Evolutionary conservation across 2,329 filamentous ascomycete species (phyloP), one percentile per base, ranked within the genome.

Genomic region (Neodidymelliopsis sp.): DNA sequence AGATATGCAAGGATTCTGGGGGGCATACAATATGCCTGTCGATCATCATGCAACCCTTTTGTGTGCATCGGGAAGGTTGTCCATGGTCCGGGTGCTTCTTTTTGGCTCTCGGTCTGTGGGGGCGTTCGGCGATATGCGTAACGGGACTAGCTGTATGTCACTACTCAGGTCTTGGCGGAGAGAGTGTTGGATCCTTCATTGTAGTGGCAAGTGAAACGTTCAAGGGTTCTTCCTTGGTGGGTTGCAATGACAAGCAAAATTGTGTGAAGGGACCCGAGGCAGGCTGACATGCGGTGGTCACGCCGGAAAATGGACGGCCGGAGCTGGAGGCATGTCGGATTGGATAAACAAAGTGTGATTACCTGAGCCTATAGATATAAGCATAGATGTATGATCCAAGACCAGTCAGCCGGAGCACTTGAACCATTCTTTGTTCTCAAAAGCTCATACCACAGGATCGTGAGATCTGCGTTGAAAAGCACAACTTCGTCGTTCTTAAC

Each of bases 1-100:
- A 30, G 8, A 29, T 6, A n/a, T 23, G n/a, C 30, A 41, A 29
- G 23, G 29, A 18, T 28, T 24, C 23, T 20, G 13, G 23, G 18
- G 19, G 9, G 34, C 24, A 31, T 31, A 23, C 30, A 4, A 30
- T 25, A 37, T 15, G 15, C 13, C 4, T 27, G 16, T 35, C 9
- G 23, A 35, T 40, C 22, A 24, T 29, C 23, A 35, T 18, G 23
- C 18, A 23, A 16, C 16, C 8, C n/a, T 23, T 11, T 28, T 34
- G 28, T 34, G 20, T 24, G 16, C 35, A 47, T 47, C 35, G 18
- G 43, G 43, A 47, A 47, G 34, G 35, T 39, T 34, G 25, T 3
- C 24, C 5, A 13, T 18, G 25, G 11, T 7, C 22, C 23, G n/a
- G n/a, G n/a, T n/a, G n/a, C n/a, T n/a, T n/a, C n/a, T n/a, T n/a